Base-by-base conservation (phyloP, 495 filamentous ascomycete species). In the Hypoxylon fragiforme region DNA sequence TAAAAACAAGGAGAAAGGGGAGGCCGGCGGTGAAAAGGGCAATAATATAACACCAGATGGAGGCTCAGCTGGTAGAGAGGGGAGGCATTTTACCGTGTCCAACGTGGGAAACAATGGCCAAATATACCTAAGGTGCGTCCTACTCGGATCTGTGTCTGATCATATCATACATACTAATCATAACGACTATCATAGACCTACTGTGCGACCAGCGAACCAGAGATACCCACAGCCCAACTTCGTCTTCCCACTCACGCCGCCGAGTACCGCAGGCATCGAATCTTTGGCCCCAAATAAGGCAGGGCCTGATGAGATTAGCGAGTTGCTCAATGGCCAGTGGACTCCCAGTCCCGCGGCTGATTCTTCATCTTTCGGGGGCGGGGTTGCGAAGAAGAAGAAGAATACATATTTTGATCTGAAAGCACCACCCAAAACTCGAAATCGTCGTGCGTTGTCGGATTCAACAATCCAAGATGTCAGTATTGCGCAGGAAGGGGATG, bases 31-130 rank as follows among this genome's bases (percentile, higher is more conserved):
- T 15, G 73, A 73, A 28, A 78, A 73, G 62, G 73, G 67, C 66
- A 76, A 77, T 24, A 66, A 77, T 24, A 66, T 81, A 42, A 65
- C 75, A 3, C 76, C 74, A 3, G 79, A 82, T 43, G 76, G 74
- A 30, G 67, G 68, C 18, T 75, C 72, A 14, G 75, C 71, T n/a
- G 80, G 79, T 7, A 71, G 78, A 54, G 78, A 80, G 72, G 89
- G 85, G 19, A 79, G 89, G 41, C 88, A 94, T 64, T 97, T 96
- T 70, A 89, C 90, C 7, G 92, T 97, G 48, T 91, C 89, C 18
- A 97, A 95, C 73, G 87, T 97, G 49, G 92, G 91, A 38, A 89
- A 91, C 65, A 92, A 94, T 74, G 92, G 92, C 28, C 86, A 87
- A 70, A 91, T 97, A 69, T 97, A 94, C 69, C 74, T 97, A 51